A percentile compares a stretch with the other conserved stretches of the same genome.
Evolutionary conservation across 2,329 filamentous ascomycete species (phyloP).

Genomic region (Cytospora paraplurivora): DNA sequence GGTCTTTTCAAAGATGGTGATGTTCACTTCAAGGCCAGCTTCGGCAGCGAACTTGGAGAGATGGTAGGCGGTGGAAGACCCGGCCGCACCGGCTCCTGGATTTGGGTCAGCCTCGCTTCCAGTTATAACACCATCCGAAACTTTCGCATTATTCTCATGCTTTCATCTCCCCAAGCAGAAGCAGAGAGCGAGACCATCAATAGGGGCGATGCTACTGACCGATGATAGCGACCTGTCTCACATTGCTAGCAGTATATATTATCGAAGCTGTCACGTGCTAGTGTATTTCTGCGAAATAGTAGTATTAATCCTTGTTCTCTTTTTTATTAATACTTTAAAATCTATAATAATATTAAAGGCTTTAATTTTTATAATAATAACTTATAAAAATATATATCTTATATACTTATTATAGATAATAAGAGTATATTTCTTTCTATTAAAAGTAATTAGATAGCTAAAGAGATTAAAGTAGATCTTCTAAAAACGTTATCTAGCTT

Average conservation of each 20-base stretch:
- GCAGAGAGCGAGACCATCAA: not conserved
- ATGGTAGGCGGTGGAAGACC: slow-evolving; percentile 84
- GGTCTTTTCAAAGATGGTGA: slow-evolving; percentile 85
- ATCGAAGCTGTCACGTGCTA: too few species aligned
- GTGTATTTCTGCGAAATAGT: too few species aligned
- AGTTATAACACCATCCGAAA: not conserved
- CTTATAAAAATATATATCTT: not conserved
- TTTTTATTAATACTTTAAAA: too few species aligned
- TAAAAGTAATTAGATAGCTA: not conserved
- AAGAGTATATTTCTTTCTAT: not conserved
- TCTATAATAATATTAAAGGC: not conserved
- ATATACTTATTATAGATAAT: not conserved
- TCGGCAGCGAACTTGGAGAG: slow-evolving; percentile 70
- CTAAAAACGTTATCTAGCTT: not conserved
- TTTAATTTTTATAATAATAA: not conserved
- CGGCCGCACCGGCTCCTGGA: slow-evolving; percentile 85
- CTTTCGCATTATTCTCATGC: not conserved
- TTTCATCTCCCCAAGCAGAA: not conserved
- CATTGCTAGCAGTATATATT: slow-evolving; percentile 26
- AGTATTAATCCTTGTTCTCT: too few species aligned
- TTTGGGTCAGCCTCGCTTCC: not conserved
- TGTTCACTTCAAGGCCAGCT: slow-evolving; percentile 65
- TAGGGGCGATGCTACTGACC: slow-evolving; percentile 18
- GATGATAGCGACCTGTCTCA: slow-evolving; percentile 38
- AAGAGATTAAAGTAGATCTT: not conserved